A percentile compares a stretch with the other conserved stretches of the same genome.
Conservation (phyloP, 169 alveolate genomes). For the Plasmodium cynomolgi region DNA sequence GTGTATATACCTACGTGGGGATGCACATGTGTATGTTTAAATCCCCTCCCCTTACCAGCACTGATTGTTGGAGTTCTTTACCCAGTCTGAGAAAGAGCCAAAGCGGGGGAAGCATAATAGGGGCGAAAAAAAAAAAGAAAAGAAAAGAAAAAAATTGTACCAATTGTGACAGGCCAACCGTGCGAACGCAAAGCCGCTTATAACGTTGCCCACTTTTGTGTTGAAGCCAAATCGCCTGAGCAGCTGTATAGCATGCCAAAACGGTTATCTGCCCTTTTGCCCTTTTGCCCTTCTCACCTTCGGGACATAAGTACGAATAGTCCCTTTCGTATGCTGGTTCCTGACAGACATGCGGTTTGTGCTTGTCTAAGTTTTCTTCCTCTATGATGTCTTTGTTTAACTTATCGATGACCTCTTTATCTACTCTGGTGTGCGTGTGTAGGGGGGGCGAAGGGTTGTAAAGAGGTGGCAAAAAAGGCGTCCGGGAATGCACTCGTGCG, state of each 20-base stretch:
- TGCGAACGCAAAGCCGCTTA: not conserved
- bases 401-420: constrained; percentile 33
- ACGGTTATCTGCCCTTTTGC: not conserved
- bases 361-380: constrained; percentile 47
- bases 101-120: not conserved
- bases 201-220: not conserved
- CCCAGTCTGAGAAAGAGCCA: constrained; percentile 16
- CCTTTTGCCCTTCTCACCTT: constrained; percentile 17
- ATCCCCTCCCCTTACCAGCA: constrained; percentile 16
- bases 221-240: not conserved
- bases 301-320: constrained; percentile 59
- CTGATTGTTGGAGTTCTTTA: constrained; percentile 18
- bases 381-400: constrained; percentile 45
- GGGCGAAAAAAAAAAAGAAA: not conserved
- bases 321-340: constrained; percentile 60
- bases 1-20: not conserved
- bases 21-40: not conserved
- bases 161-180: not conserved
- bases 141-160: constrained; percentile 3
- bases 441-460: not conserved
- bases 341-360: constrained; percentile 41
- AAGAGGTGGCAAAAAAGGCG: not conserved
- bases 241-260: not conserved
- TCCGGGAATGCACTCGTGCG: not conserved
- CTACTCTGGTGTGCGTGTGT: constrained; percentile 1